phyloP scores from a whole-genome alignment of 2,329 filamentous ascomycete species.

The Ophiostoma ips region DNA sequence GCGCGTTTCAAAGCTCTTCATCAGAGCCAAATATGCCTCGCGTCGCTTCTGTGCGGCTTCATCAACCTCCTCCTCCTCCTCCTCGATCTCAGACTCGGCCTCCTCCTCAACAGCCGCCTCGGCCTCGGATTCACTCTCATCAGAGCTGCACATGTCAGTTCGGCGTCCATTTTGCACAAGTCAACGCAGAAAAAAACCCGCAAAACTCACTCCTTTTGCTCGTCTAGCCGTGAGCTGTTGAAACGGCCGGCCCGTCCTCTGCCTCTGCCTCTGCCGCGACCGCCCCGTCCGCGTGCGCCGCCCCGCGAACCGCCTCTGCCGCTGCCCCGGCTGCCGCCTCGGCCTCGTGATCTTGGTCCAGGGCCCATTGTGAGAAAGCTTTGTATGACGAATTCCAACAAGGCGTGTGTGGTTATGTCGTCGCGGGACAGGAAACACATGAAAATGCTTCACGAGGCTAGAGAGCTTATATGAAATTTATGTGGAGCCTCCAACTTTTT shows the following conservation, averaged over 20 bases:
- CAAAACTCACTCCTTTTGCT: conserved; percentile 27
- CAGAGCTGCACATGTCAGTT: conserved; percentile 6
- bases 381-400: not conserved
- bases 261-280: conserved; percentile 17
- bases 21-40: conserved; percentile 39
- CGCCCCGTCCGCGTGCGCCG: conserved; percentile 9
- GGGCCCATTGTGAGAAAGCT: conserved; percentile 20
- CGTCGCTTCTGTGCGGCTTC: conserved; percentile 28
- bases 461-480: conserved; percentile 5
- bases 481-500: not conserved
- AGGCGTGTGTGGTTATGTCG: not conserved
- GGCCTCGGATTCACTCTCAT: not conserved
- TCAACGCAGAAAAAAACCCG: not conserved
- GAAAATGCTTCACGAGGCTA: conserved; percentile 8
- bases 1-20: conserved; percentile 41
- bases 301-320: conserved; percentile 15
- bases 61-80: conserved; percentile 31
- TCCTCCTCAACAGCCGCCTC: conserved; percentile 14
- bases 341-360: conserved; percentile 19
- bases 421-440: not conserved
- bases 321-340: conserved; percentile 17
- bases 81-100: conserved; percentile 22
- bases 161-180: not conserved
- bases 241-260: conserved; percentile 26
- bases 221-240: conserved; percentile 31